phyloP scores from a whole-genome alignment of 768 basidiomycete genomes.

The Gelatoporia subvermispora region DNA sequence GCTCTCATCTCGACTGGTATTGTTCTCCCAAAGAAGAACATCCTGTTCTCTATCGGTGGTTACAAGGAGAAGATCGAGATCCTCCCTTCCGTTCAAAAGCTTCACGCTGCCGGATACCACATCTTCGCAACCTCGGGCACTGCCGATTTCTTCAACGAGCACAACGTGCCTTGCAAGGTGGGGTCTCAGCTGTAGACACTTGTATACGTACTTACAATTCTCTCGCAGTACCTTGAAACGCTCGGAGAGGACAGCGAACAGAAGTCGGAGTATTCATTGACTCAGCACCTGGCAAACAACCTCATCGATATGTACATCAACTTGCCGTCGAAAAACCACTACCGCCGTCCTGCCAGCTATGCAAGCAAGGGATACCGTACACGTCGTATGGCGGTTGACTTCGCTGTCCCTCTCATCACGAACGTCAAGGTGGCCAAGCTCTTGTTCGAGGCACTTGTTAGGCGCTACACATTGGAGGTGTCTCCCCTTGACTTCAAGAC shows the following conservation, averaged over 20 bases:
- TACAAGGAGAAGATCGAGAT: slow-evolving; percentile 98
- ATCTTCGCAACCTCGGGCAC: slow-evolving; percentile 98
- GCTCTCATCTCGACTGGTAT: slow-evolving; percentile 96
- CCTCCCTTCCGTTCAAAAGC: slow-evolving; percentile 89
- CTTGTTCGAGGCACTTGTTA: slow-evolving; percentile 86
- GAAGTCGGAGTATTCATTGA: slow-evolving; percentile 96
- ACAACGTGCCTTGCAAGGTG: slow-evolving; percentile 94
- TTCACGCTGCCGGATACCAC: slow-evolving; percentile 89
- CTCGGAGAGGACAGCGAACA: slow-evolving; percentile 75
- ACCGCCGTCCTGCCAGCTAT: slow-evolving; percentile 94
- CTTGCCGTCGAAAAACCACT: slow-evolving; percentile 95
- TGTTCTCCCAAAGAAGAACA: slow-evolving; percentile 92
- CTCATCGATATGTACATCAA: slow-evolving; percentile 99
- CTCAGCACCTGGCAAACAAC: slow-evolving; percentile 94
- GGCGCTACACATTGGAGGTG: slow-evolving; percentile 87
- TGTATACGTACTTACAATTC: not conserved
- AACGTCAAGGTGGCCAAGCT: slow-evolving; percentile 99
- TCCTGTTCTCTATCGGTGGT: slow-evolving; percentile 93
- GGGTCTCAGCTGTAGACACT: not conserved
- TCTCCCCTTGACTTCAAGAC: slow-evolving; percentile 91
- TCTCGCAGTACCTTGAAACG: slow-evolving; percentile 79
- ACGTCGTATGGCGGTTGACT: slow-evolving; percentile 98
- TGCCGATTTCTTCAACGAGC: slow-evolving; percentile 95
- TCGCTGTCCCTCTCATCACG: slow-evolving; percentile 94
- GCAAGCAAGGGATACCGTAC: slow-evolving; percentile 95